Evolutionary conservation across 805 yeast species (phyloP).

Genomic region (Myxozyma melibiosi): DNA sequence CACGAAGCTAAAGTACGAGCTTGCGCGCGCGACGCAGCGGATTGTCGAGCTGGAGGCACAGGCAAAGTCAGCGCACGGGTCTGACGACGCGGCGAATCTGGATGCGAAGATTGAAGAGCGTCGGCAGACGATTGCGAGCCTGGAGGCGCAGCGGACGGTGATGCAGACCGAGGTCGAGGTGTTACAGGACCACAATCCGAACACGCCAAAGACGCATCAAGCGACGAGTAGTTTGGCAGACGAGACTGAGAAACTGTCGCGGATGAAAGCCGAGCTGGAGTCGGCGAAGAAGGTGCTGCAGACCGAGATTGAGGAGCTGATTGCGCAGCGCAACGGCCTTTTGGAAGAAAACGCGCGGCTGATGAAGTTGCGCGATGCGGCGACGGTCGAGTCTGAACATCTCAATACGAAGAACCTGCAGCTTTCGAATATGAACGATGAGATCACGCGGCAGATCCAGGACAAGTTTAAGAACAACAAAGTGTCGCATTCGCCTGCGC

Average conservation of each 20-base stretch:
- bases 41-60: constrained; percentile 28
- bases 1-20: constrained; percentile 11
- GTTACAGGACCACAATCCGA: constrained; percentile 47
- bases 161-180: constrained; percentile 48
- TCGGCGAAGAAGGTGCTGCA: constrained; percentile 51
- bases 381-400: constrained; percentile 40
- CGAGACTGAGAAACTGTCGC: constrained; percentile 48
- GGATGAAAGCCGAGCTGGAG: constrained; percentile 51
- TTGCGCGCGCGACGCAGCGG: constrained; percentile 19
- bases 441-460: constrained; percentile 42
- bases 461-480: constrained; percentile 37
- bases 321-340: constrained; percentile 38
- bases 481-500: constrained; percentile 3
- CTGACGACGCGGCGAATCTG: constrained; percentile 8
- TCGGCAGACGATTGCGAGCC: constrained; percentile 43
- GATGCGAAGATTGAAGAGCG: constrained; percentile 34
- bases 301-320: constrained; percentile 48
- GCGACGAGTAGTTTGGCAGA: constrained; percentile 38
- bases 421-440: constrained; percentile 45
- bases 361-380: constrained; percentile 34
- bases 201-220: constrained; percentile 18
- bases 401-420: constrained; percentile 43
- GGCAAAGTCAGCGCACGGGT: not conserved
- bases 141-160: constrained; percentile 41
- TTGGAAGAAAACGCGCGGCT: constrained; percentile 39